These are phyloP conservation scores for Phytophthora boehmeriae DNA, from an alignment of 352 stramenopile species.

Conservation along the genomic window DNA sequence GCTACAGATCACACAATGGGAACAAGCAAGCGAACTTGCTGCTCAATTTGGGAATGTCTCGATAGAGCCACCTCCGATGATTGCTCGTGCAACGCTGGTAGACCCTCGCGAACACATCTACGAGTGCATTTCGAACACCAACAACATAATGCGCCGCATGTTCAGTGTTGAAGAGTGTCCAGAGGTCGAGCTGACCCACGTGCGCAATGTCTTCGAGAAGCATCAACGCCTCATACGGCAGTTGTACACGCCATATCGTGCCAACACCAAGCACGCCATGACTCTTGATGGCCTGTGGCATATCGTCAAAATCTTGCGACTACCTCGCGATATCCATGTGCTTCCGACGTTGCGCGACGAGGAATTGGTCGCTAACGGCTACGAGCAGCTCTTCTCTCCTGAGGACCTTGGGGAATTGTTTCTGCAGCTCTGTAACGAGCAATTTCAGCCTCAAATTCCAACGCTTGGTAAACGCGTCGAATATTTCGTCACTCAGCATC, in stretches of 20 bases:
- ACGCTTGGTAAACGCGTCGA: slow-evolving; percentile 70
- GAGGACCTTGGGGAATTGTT: slow-evolving; percentile 70
- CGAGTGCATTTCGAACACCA: slow-evolving; percentile 65
- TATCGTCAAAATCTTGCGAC: slow-evolving; percentile 61
- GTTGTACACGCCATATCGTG: slow-evolving; percentile 56
- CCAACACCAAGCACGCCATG: slow-evolving; percentile 47
- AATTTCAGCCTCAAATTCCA: slow-evolving; percentile 64
- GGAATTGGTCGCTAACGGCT: slow-evolving; percentile 42
- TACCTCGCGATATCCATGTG: slow-evolving; percentile 63
- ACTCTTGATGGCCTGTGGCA: slow-evolving; percentile 77
- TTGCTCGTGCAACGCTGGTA: not conserved
- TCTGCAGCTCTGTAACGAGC: slow-evolving; percentile 77
- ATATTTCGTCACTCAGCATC: slow-evolving; percentile 52
- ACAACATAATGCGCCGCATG: slow-evolving; percentile 55
- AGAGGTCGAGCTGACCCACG: slow-evolving; percentile 45
- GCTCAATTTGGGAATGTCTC: slow-evolving; percentile 34
- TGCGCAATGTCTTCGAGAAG: slow-evolving; percentile 52
- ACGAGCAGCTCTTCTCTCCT: slow-evolving; percentile 65
- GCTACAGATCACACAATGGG: slow-evolving; percentile 56
- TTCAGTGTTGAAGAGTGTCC: slow-evolving; percentile 67
- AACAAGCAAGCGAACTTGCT: slow-evolving; percentile 51
- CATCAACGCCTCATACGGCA: slow-evolving; percentile 59
- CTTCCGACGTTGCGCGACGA: slow-evolving; percentile 63
- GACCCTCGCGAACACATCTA: slow-evolving; percentile 60
- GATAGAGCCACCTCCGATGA: slow-evolving; percentile 1